Conservation (phyloP, 2,329 filamentous ascomycete species). For the Fusarium neocosmosporiellum region DNA sequence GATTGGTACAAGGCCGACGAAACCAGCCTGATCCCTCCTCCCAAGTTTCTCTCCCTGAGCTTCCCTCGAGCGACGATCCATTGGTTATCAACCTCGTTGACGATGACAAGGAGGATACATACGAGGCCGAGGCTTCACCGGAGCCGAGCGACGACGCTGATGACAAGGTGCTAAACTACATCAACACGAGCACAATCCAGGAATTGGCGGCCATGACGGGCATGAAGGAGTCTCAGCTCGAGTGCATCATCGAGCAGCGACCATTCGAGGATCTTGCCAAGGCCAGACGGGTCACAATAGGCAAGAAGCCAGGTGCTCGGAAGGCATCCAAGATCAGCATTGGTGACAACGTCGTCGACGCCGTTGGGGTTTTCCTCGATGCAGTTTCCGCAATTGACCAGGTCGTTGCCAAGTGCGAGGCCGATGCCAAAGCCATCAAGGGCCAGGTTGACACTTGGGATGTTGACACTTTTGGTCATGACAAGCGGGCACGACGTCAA, state of each 20-base stretch:
- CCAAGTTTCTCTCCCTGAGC: conserved; percentile 29
- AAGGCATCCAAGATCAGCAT: conserved; percentile 60
- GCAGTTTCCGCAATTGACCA: conserved; percentile 87
- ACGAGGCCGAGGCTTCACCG: conserved; percentile 50
- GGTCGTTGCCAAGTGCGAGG: conserved; percentile 81
- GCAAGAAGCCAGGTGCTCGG: conserved; percentile 59
- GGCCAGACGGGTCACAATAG: conserved; percentile 72
- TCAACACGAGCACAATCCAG: conserved; percentile 81
- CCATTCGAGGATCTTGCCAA: conserved; percentile 77
- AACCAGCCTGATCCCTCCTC: conserved; percentile 38
- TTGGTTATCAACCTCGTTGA: conserved; percentile 51
- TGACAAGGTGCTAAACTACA: conserved; percentile 75
- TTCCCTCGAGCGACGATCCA: conserved; percentile 50
- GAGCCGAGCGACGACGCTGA: conserved; percentile 46
- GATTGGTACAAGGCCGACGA: conserved; percentile 53
- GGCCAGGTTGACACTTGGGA: conserved; percentile 60
- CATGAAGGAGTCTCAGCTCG: conserved; percentile 75
- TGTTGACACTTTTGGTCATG: conserved; percentile 59
- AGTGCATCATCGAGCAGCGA: conserved; percentile 76
- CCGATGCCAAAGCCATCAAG: conserved; percentile 70
- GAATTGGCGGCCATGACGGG: conserved; percentile 87
- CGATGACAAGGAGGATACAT: conserved; percentile 56
- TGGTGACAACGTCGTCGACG: conserved; percentile 64
- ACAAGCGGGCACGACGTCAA: conserved; percentile 47
- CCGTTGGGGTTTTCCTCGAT: conserved; percentile 76